Conservation (phyloP, 768 basidiomycete genomes). For the Leccinum rimulosum region DNA sequence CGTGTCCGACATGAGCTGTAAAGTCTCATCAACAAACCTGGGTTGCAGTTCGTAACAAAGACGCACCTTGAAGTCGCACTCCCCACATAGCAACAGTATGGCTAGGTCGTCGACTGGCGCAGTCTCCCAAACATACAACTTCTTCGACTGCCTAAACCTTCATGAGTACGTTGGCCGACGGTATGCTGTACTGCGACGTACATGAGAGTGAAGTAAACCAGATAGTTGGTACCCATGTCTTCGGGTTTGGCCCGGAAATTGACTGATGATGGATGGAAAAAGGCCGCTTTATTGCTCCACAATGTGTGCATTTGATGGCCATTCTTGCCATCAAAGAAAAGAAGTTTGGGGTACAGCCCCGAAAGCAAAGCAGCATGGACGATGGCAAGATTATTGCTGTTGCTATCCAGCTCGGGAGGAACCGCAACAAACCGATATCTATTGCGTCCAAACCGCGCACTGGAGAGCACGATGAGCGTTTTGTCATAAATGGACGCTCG, state of each 20-base stretch:
- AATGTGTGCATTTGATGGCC: conserved; percentile 70
- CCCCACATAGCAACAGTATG: conserved; percentile 83
- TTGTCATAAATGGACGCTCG: neutral
- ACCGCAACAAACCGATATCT: conserved; percentile 73
- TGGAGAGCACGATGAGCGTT: conserved; percentile 29
- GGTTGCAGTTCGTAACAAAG: neutral
- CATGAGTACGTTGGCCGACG: conserved; percentile 5
- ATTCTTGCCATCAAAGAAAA: conserved; percentile 59
- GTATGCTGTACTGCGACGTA: conserved; percentile 30
- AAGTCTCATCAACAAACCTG: conserved; percentile 4
- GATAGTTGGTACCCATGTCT: conserved; percentile 73
- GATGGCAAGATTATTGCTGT: conserved; percentile 62
- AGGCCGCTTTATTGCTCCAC: conserved; percentile 72
- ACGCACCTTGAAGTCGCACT: conserved; percentile 81
- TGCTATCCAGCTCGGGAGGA: conserved; percentile 67
- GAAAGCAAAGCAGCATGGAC: conserved; percentile 81
- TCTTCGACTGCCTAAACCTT: conserved; percentile 81
- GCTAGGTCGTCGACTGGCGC: conserved; percentile 84
- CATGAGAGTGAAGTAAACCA: conserved; percentile 90
- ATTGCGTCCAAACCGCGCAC: conserved; percentile 72
- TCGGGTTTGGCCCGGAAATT: conserved; percentile 70
- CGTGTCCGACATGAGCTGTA: conserved; percentile 68
- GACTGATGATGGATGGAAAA: conserved; percentile 89
- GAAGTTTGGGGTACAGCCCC: conserved; percentile 88
- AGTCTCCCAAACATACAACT: conserved; percentile 90